Conservation (phyloP, 768 basidiomycete species). For the Ephemerocybe angulata region DNA sequence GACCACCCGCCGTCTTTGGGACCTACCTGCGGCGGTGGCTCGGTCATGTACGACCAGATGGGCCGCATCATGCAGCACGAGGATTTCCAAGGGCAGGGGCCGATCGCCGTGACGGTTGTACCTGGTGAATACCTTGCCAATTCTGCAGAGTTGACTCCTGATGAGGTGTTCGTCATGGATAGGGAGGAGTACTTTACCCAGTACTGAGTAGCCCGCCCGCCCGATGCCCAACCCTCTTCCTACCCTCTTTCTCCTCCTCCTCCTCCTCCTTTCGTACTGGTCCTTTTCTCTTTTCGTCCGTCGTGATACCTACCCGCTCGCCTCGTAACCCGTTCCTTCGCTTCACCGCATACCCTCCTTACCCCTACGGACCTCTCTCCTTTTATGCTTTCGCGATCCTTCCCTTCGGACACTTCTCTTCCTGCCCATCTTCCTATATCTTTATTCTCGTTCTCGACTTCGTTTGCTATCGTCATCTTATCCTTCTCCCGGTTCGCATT, state of each 20-base stretch:
- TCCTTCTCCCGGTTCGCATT: not conserved
- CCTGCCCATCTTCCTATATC: not conserved
- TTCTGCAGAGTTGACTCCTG: conserved; percentile 14
- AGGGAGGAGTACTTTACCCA: conserved; percentile 23
- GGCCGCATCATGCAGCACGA: not conserved
- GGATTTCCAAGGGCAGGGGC: not conserved
- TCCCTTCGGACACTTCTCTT: not conserved
- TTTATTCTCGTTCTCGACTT: not conserved
- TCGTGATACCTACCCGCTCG: too few relatives aligned
- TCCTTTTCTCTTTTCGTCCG: conserved; percentile 3
- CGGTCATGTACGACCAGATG: not conserved
- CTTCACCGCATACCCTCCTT: too few relatives aligned
- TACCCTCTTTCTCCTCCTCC: not conserved
- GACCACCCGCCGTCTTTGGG: too few relatives aligned
- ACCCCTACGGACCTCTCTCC: too few relatives aligned
- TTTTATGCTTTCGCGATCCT: too few relatives aligned
- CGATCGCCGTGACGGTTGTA: not conserved
- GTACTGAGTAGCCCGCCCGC: conserved; percentile 11
- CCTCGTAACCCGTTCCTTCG: too few relatives aligned
- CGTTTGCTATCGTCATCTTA: not conserved
- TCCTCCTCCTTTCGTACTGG: not conserved
- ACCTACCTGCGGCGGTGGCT: too few relatives aligned
- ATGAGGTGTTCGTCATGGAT: conserved; percentile 25
- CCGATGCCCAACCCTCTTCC: not conserved
- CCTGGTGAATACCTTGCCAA: conserved; percentile 6